These are phyloP conservation scores for Echeveria elegans DNA, from an alignment of 164 flowering plant species.

Conservation along the genomic window DNA sequence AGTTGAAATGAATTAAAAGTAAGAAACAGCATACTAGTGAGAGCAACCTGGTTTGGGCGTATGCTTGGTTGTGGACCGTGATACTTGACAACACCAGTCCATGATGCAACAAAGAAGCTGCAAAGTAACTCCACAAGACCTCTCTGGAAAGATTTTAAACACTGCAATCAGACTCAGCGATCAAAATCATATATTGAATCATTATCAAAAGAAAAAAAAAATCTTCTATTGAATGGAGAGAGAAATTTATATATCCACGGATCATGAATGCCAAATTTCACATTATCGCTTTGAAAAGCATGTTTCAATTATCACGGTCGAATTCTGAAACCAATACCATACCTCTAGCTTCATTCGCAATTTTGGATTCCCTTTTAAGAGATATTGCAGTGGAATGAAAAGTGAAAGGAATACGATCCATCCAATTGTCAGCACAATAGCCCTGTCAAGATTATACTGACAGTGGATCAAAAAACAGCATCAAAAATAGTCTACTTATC, in stretches of 20 bases:
- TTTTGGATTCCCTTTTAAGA: slow-evolving; percentile 63
- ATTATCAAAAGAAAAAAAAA: no score
- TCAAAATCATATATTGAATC: no score
- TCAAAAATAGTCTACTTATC: background rate
- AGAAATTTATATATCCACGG: no score
- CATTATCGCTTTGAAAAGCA: no score
- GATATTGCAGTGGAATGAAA: slow-evolving; percentile 68
- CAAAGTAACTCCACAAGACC: slow-evolving; percentile 82
- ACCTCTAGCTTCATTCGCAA: slow-evolving; percentile 81
- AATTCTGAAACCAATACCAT: background rate
- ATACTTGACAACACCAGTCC: slow-evolving; percentile 98
- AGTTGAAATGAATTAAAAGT: background rate
- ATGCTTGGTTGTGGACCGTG: slow-evolving; percentile 97
- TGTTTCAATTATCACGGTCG: background rate
- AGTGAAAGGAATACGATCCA: slow-evolving; percentile 85
- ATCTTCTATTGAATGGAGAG: no score
- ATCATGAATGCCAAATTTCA: no score
- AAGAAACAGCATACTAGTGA: background rate
- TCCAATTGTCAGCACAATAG: slow-evolving; percentile 56
- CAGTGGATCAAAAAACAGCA: no score
- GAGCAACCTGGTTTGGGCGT: slow-evolving; percentile 72
- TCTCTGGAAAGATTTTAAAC: slow-evolving; percentile 35
- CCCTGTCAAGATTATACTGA: slow-evolving; percentile 38
- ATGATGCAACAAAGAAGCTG: slow-evolving; percentile 96
- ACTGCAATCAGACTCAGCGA: background rate